Evolutionary conservation across 345 rosid species (phyloP).

Genomic region (Hibiscus tridactylites): DNA sequence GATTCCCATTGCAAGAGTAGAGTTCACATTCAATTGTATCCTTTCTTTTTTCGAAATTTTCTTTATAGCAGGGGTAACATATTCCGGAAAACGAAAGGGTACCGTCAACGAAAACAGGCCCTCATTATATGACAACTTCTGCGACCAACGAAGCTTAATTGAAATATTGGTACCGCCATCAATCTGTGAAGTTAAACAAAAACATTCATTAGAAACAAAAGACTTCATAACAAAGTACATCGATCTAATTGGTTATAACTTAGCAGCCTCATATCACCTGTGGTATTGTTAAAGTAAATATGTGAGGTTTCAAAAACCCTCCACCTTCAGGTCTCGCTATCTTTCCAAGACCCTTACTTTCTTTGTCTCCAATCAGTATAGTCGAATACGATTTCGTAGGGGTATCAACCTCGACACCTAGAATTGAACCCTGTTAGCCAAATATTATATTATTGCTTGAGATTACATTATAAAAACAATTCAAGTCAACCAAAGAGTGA

Average conservation of each 20-base stretch:
- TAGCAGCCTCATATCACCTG: neutral
- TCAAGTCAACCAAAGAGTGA: neutral
- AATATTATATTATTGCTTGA: neutral
- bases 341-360: neutral
- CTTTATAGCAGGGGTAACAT: conserved; percentile 75
- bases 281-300: neutral
- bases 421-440: neutral
- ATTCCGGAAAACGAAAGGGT: conserved; percentile 80
- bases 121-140: conserved; percentile 44
- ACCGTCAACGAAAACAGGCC: conserved; percentile 58
- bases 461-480: neutral
- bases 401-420: neutral
- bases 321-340: neutral
- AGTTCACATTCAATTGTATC: conserved; percentile 60
- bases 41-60: conserved; percentile 67
- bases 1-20: conserved; percentile 57
- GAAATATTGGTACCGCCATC: conserved; percentile 84
- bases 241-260: neutral
- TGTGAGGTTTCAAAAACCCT: neutral
- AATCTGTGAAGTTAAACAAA: conserved; percentile 34
- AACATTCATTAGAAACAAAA: neutral
- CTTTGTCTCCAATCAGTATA: neutral
- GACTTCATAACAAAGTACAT: neutral
- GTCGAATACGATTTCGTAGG: neutral
- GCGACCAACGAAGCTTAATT: conserved; percentile 66